Evolutionary conservation across 306 rosid genomes (phyloP).

Genomic region (Morella rubra): DNA sequence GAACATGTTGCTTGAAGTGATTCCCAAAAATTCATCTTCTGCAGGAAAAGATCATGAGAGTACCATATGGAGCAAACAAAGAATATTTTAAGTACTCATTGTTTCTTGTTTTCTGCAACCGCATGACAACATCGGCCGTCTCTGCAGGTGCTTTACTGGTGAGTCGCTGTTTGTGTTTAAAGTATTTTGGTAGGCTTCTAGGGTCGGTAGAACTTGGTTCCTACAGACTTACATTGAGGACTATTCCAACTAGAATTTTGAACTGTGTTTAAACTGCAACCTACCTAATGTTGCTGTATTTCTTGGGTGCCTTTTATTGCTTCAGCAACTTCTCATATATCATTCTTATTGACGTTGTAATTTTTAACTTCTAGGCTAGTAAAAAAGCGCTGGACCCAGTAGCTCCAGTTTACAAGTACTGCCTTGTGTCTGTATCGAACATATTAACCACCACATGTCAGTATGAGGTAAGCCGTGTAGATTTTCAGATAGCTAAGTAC

Average conservation of each 20-base stretch:
- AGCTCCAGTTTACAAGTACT: constrained; percentile 86
- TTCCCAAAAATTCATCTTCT: constrained; percentile 24
- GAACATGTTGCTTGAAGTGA: background rate
- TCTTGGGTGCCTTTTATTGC: background rate
- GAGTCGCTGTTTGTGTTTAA: constrained; percentile 23
- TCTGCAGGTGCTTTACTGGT: constrained; percentile 86
- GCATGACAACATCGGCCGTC: constrained; percentile 83
- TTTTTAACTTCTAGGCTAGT: constrained; percentile 54
- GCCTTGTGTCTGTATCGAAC: constrained; percentile 77
- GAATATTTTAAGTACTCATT: constrained; percentile 74
- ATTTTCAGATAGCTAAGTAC: background rate
- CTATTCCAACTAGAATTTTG: background rate
- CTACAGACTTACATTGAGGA: background rate
- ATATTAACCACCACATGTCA: constrained; percentile 94
- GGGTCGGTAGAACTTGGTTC: background rate
- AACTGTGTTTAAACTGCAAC: constrained; percentile 16
- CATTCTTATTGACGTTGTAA: background rate
- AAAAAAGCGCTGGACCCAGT: constrained; percentile 74
- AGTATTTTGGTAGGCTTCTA: background rate
- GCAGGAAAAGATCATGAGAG: constrained; percentile 98
- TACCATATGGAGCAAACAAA: constrained; percentile 74
- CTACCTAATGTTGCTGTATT: background rate
- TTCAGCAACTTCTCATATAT: background rate
- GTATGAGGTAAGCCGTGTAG: constrained; percentile 64
- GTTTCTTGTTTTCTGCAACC: constrained; percentile 95